These are phyloP conservation scores for Grigorovia humatica DNA, from an alignment of 805 yeast species.

Conservation along the genomic window DNA sequence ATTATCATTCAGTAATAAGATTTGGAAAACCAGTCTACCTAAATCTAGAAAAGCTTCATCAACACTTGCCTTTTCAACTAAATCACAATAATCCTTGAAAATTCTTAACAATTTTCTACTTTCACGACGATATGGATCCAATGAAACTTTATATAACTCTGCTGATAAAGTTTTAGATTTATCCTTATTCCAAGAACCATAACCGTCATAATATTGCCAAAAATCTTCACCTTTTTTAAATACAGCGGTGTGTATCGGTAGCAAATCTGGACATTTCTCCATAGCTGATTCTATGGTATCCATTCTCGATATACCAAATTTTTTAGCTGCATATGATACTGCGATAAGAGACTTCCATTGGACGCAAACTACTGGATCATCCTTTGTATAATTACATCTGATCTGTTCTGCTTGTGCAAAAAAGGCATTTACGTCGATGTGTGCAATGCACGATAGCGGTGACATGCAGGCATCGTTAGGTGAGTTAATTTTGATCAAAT, in stretches of 20 bases:
- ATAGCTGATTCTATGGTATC: conserved; percentile 59
- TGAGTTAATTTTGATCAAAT: conserved; percentile 40
- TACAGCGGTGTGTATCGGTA: conserved; percentile 87
- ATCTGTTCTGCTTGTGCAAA: conserved; percentile 90
- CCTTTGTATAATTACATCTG: conserved; percentile 49
- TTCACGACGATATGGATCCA: conserved; percentile 87
- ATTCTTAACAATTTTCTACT: conserved; percentile 67
- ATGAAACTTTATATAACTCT: conserved; percentile 64
- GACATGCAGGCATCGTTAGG: conserved; percentile 42
- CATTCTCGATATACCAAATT: conserved; percentile 72
- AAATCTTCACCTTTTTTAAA: conserved; percentile 75
- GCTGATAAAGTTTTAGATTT: conserved; percentile 48
- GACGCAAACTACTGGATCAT: conserved; percentile 85
- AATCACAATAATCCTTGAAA: conserved; percentile 49
- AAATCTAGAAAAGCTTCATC: conserved; percentile 88
- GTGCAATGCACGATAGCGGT: conserved; percentile 71
- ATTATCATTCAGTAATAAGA: conserved; percentile 23
- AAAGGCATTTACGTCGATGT: conserved; percentile 88
- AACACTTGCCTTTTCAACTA: conserved; percentile 88
- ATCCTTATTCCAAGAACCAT: conserved; percentile 28
- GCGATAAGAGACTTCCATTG: conserved; percentile 92
- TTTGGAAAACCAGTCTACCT: conserved; percentile 50
- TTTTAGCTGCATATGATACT: conserved; percentile 81
- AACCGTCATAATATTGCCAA: conserved; percentile 59
- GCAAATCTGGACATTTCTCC: conserved; percentile 63